phyloP scores from a whole-genome alignment of 192 early-diverging fungal species.

The Neocallimastix lanati region DNA sequence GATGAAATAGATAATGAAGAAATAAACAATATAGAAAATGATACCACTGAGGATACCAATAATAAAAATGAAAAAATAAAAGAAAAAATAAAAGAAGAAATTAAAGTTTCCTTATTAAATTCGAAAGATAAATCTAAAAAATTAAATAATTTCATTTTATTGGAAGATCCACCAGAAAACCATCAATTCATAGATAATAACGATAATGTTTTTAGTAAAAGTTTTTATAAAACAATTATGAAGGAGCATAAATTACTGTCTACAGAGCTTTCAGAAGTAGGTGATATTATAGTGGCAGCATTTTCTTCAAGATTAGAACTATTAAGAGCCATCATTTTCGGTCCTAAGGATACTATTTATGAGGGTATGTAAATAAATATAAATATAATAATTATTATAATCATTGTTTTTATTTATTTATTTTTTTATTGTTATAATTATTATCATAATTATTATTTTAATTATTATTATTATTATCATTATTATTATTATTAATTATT shows the following conservation, averaged over 20 bases:
- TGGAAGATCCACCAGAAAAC: conserved; percentile 11
- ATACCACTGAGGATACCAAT: conserved; percentile 5
- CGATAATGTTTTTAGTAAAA: conserved; percentile 3
- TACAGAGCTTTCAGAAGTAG: conserved; percentile 25
- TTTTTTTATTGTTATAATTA: too few species aligned
- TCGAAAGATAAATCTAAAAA: not conserved
- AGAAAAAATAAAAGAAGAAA: not conserved
- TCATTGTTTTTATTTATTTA: too few species aligned
- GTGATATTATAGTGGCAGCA: conserved; percentile 26
- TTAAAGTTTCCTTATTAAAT: not conserved
- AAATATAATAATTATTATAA: not conserved
- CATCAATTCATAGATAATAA: conserved; percentile 9
- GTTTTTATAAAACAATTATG: conserved; percentile 13
- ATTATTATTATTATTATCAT: too few species aligned
- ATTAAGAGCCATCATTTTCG: conserved; percentile 29
- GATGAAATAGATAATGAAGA: conserved; percentile 15
- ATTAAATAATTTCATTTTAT: conserved; percentile 9
- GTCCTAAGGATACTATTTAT: conserved; percentile 35
- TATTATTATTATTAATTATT: too few species aligned
- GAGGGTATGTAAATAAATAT: conserved; percentile 7
- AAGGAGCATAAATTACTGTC: conserved; percentile 21
- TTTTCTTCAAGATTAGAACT: conserved; percentile 35
- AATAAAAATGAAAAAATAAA: conserved; percentile 5
- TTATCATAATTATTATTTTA: too few species aligned
- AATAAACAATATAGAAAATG: conserved; percentile 3